Conservation (phyloP, 2,329 filamentous ascomycete species). For the Trichoderma semiorbis region DNA sequence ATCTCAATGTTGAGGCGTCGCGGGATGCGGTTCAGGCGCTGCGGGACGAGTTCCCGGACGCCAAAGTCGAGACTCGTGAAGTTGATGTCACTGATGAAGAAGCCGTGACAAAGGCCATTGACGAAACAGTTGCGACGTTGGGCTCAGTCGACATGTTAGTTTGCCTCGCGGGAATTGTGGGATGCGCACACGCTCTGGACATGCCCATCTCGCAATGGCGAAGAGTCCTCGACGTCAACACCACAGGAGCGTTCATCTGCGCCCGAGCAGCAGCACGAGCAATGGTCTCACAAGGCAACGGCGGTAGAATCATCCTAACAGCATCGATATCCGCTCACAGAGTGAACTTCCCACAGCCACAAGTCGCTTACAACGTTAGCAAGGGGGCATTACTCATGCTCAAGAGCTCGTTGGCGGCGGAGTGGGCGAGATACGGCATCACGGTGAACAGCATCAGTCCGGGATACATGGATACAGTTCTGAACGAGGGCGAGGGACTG, state of each 20-base stretch:
- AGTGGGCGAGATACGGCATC: slow-evolving; percentile 70
- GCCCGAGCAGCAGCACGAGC: slow-evolving; percentile 59
- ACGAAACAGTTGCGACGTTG: slow-evolving; percentile 5
- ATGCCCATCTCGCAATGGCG: slow-evolving; percentile 48
- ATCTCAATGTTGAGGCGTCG: slow-evolving; percentile 47
- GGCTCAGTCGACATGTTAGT: slow-evolving; percentile 26
- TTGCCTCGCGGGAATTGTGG: slow-evolving; percentile 59
- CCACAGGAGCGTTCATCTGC: slow-evolving; percentile 66
- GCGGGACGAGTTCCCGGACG: slow-evolving; percentile 22
- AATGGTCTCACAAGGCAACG: slow-evolving; percentile 49
- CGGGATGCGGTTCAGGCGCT: slow-evolving; percentile 22
- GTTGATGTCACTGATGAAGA: slow-evolving; percentile 25
- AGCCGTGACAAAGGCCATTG: slow-evolving; percentile 19
- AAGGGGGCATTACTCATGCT: slow-evolving; percentile 65
- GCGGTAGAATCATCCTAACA: slow-evolving; percentile 63
- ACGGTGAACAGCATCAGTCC: slow-evolving; percentile 67
- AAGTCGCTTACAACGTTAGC: slow-evolving; percentile 67
- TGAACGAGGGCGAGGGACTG: slow-evolving; percentile 64
- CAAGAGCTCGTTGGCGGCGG: slow-evolving; percentile 63
- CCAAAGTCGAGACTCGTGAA: slow-evolving; percentile 13
- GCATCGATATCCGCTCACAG: slow-evolving; percentile 65
- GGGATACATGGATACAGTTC: slow-evolving; percentile 73
- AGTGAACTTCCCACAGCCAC: slow-evolving; percentile 71
- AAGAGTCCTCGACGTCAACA: slow-evolving; percentile 66
- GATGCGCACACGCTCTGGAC: slow-evolving; percentile 57